Conservation (phyloP, 2,329 filamentous ascomycete genomes). For the Trichoderma breve region DNA sequence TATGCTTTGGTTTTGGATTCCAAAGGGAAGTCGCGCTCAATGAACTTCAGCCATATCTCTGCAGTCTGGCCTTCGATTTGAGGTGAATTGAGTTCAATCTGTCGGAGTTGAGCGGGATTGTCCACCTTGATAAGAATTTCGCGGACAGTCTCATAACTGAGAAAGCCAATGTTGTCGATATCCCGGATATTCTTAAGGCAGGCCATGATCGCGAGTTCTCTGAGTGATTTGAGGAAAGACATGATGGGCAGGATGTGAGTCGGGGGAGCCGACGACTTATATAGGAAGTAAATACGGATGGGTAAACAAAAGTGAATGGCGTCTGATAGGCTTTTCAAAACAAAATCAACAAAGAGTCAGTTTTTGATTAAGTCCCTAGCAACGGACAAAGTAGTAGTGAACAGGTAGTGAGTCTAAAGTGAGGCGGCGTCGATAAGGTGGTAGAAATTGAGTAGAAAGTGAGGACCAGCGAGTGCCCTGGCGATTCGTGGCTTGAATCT, state of each 20-base stretch:
- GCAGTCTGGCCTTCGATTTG: constrained; percentile 68
- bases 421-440: background rate
- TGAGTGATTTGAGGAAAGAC: constrained; percentile 47
- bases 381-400: background rate
- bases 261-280: background rate
- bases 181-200: constrained; percentile 54
- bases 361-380: background rate
- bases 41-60: constrained; percentile 77
- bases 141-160: constrained; percentile 62
- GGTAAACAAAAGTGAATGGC: background rate
- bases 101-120: constrained; percentile 69
- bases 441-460: background rate
- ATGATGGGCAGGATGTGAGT: constrained; percentile 29
- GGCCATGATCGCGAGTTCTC: constrained; percentile 49
- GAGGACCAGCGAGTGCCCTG: background rate
- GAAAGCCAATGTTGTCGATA: constrained; percentile 68
- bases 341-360: background rate
- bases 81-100: constrained; percentile 72
- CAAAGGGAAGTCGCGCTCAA: constrained; percentile 71
- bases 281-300: background rate
- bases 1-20: constrained; percentile 61
- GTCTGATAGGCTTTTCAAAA: background rate
- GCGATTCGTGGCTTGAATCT: background rate
- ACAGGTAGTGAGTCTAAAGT: background rate
- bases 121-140: constrained; percentile 70